Percentiles rank a stretch among this genome's conserved stretches.
phyloP scores from a whole-genome alignment of 208 protist genomes.

The Leishmania arabica region DNA sequence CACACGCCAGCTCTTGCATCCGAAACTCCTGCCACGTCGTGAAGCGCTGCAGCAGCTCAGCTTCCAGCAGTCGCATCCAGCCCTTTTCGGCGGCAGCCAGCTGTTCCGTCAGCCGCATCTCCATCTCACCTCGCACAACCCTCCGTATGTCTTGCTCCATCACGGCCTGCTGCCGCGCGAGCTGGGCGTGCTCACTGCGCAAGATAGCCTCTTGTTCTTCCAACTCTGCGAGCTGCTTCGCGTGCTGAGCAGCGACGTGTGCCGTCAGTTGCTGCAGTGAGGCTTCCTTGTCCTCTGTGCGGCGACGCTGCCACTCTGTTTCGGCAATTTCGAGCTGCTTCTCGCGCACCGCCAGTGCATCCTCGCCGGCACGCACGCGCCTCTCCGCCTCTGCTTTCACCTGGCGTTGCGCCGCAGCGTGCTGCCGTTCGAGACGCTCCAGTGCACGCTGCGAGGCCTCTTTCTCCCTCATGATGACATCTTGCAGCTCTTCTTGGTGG shows the following conservation, averaged over 20 bases:
- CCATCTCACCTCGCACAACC: neutral
- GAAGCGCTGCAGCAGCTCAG: slow-evolving; percentile 19
- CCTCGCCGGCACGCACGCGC: slow-evolving; percentile 19
- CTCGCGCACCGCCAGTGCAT: slow-evolving; percentile 25
- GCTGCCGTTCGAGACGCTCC: slow-evolving; percentile 16
- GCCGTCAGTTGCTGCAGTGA: slow-evolving; percentile 6
- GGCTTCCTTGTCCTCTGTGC: neutral
- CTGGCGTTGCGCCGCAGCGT: neutral
- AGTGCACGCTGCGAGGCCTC: slow-evolving; percentile 23
- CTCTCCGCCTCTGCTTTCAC: neutral
- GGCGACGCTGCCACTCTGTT: slow-evolving; percentile 8
- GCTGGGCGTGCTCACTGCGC: slow-evolving; percentile 5
- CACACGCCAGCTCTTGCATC: slow-evolving; percentile 2
- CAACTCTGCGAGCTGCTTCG: slow-evolving; percentile 12
- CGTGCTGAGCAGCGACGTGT: slow-evolving; percentile 14
- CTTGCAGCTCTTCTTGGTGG: slow-evolving; percentile 30
- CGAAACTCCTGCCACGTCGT: slow-evolving; percentile 22
- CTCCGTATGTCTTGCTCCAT: slow-evolving; percentile 7
- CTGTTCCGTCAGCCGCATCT: slow-evolving; percentile 2
- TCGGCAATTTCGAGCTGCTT: slow-evolving; percentile 2
- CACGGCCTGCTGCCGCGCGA: slow-evolving; percentile 20
- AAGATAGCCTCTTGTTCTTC: slow-evolving; percentile 8
- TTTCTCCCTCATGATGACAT: slow-evolving; percentile 16
- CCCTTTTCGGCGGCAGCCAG: slow-evolving; percentile 10
- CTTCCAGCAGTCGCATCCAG: slow-evolving; percentile 6